Evolutionary conservation across 768 basidiomycete genomes (phyloP), one percentile per base, ranked within the genome.

Genomic region (Calocybe indica): DNA sequence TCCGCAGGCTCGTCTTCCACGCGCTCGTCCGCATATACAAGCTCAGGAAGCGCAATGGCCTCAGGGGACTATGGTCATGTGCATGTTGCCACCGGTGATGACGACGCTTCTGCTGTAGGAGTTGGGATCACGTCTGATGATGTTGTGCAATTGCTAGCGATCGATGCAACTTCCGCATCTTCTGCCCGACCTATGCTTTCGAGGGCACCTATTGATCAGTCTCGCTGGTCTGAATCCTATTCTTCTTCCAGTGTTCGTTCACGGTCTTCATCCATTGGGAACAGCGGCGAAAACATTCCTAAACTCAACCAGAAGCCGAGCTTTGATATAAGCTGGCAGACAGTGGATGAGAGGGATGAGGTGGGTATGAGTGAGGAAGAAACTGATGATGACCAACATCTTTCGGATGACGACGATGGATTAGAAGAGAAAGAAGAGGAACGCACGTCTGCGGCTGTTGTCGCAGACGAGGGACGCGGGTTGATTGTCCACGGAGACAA

Each of bases 401-500:
- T 69, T 8, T 74, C 72, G 22, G 77, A 74, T 28, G 22, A 22
- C 22, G 73, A 74, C 10, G 77, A 78, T 5, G 71, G 70, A 5
- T 62, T 70, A 6, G 72, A 76, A n/a, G 66, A 71, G 31, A 71
- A 70, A 11, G 74, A 78, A 35, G 83, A 86, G 44, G 85, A 88
- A 55, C 76, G 83, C 44, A 90, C 89, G 0, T 80, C 85, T 44
- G 88, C 88, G 10, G 73, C 80, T 40, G 80, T 91, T 48, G 72
- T 92, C 43, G 89, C 85, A 30, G 88, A 92, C 55, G 86, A 91
- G 68, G 88, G 90, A 13, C 79, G 83, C 39, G 88, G 86, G n/a
- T 66, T 89, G 56, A 90, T 92, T 51, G 83, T 91, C 0, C 81
- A 79, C 48, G 85, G 83, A 12, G 80, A 83, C 49, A 80, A 76